Base-by-base conservation (phyloP, 2,329 filamentous ascomycete species). In the Colletotrichum siamense region DNA sequence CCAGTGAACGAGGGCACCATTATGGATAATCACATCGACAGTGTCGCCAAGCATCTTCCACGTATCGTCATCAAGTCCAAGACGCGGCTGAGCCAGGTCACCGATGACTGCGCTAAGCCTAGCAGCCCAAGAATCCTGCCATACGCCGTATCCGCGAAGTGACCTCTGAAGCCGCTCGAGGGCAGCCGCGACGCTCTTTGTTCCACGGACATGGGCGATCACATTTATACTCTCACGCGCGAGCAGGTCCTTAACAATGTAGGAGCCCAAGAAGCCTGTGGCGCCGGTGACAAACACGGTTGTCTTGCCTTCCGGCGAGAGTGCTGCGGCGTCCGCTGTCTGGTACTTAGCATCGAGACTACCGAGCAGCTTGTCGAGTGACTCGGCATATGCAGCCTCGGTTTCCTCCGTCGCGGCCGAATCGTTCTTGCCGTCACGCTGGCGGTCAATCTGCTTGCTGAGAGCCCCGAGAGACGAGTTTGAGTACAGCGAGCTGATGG, bases 231-330 rank as follows among this genome's bases (percentile, higher is more conserved):
- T 74, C 22, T 52, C 92, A 28, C 94, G 89, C 52, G 90, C 90
- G 2, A 98, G 88, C 2, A 98, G 85, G 71, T 98, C 95, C 71
- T 91, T 91, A 36, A 98, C 87, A 13, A 98, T 88, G 81, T 96
- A 98, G 0, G 95, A 91, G 32, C 96, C 96, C 24, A 98, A 85
- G 88, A 98, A 98, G 4, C 96, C 96, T 7, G 96, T 98, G 6
- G 95, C 95, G 59, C 96, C 96, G 4, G 96, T 98, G 7, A 98
- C 86, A 84, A 98, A 94, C 13, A 97, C 89, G 0, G 44, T 52
- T 49, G 93, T 95, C 77, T 76, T 71, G 44, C 67, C 80, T 32
- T 68, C 63, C 79, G 57, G n/a, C n/a, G 44, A 52, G 44, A 52
- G 44, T 12, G 44, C 44, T 10, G 44, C 44, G 12, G 44, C n/a